Base-by-base conservation (phyloP, 768 basidiomycete genomes). In the Xanthoconium stramineum region DNA sequence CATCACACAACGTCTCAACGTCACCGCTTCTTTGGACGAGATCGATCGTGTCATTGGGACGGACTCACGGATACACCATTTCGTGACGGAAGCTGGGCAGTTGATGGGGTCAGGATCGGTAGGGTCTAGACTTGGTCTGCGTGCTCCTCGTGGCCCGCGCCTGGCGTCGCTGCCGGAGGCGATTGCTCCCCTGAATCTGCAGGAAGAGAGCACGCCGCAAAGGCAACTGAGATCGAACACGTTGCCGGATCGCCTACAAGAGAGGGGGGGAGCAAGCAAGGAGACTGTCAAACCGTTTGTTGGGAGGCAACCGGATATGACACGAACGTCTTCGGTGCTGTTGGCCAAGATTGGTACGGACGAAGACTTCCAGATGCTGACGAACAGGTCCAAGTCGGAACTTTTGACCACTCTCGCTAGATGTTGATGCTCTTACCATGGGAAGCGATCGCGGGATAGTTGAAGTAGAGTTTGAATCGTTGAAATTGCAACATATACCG, bases 171-270 rank as follows among this genome's bases (percentile, higher is more conserved):
- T 60, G 53, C 55, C 62, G 4, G 63, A 61, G 47, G 62, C 54
- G 42, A 49, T 42, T 46, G 17, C 45, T 12, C 15, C 42, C 39
- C 36, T 49, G 49, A 37, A 20, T 55, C 43, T 64, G 37, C 59
- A 64, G 55, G 57, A 60, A 58, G 54, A 65, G 61, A 64, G 62
- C 60, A 59, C 62, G 35, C 63, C 64, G 50, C 64, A 56, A 56
- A 66, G 57, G 62, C 57, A 59, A 24, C 24, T 24, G 46, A 60
- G 56, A 55, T 58, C 60, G 19, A 60, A 62, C 42, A 71, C 68
- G 19, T 81, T 84, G 67, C 66, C 77, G 36, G 59, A 62, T 35
- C 78, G 78, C 46, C 74, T 79, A 6, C 74, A 76, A 53, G 74
- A 78, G 50, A 80, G 78, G 59, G 65, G 74, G 29, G 62, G 68